These are phyloP conservation scores for Yarrowia alimentaria DNA, from an alignment of 805 yeast species.

Conservation along the genomic window DNA sequence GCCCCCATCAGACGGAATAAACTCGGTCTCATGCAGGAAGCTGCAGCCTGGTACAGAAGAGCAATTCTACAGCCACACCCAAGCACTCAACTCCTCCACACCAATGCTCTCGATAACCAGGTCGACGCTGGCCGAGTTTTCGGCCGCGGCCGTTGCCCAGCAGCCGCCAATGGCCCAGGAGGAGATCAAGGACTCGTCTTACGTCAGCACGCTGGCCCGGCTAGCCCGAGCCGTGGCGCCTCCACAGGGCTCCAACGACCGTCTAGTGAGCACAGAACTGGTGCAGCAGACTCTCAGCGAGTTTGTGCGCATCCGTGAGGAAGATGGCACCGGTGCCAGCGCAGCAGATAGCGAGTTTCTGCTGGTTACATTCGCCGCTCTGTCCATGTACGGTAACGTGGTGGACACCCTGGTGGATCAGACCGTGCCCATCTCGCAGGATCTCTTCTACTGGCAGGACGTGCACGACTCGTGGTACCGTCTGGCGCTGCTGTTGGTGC, in stretches of 20 bases:
- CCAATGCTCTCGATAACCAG: slow-evolving; percentile 23
- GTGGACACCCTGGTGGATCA: slow-evolving; percentile 42
- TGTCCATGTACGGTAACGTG: slow-evolving; percentile 41
- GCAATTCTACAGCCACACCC: background rate
- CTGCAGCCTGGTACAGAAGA: no score
- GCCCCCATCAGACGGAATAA: no score
- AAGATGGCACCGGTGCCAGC: background rate
- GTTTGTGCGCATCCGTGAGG: background rate
- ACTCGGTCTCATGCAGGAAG: no score
- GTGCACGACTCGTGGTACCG: slow-evolving; percentile 40
- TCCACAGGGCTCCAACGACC: slow-evolving; percentile 15
- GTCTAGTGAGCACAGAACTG: slow-evolving; percentile 4
- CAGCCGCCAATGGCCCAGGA: slow-evolving; percentile 8
- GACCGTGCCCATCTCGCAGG: slow-evolving; percentile 47
- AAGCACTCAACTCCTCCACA: background rate
- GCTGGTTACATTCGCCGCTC: slow-evolving; percentile 36
- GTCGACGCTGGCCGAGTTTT: slow-evolving; percentile 20
- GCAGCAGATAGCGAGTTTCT: slow-evolving; percentile 2
- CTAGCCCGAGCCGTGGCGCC: slow-evolving; percentile 15
- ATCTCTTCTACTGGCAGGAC: slow-evolving; percentile 50
- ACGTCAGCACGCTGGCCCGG: slow-evolving; percentile 10
- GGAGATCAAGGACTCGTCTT: background rate
- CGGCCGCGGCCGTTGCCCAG: slow-evolving; percentile 17
- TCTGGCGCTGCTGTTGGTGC: slow-evolving; percentile 44
- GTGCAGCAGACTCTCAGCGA: slow-evolving; percentile 9